Conservation (phyloP, 1,284 basidiomycete genomes). For the Tilletia walkeri region DNA sequence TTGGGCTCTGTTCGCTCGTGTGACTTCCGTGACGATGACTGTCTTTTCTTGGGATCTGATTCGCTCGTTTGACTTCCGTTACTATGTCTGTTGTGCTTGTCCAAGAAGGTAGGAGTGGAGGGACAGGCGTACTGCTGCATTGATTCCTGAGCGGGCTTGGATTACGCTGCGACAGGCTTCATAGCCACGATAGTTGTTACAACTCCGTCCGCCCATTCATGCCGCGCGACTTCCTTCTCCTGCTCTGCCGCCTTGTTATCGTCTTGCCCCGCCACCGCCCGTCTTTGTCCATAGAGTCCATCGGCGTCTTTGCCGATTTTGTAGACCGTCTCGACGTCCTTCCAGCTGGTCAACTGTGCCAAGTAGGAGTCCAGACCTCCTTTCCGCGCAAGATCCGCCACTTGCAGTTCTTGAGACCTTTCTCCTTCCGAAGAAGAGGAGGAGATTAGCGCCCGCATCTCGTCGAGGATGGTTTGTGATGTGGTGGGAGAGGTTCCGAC, state of each 20-base stretch:
- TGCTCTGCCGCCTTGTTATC: slow-evolving; percentile 6
- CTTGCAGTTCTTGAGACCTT: slow-evolving; percentile 9
- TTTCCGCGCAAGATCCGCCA: neutral
- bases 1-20: too few relatives aligned
- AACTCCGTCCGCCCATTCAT: slow-evolving; percentile 15
- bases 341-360: slow-evolving; percentile 31
- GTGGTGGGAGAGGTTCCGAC: neutral
- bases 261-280: neutral
- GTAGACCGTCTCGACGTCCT: slow-evolving; percentile 38
- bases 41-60: too few relatives aligned
- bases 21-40: too few relatives aligned
- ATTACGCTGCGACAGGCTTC: slow-evolving; percentile 12
- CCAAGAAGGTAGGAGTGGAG: too few relatives aligned
- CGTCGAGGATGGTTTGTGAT: neutral
- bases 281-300: neutral
- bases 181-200: slow-evolving; percentile 35
- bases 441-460: slow-evolving; percentile 27
- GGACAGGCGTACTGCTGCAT: too few relatives aligned
- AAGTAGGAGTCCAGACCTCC: neutral
- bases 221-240: slow-evolving; percentile 20
- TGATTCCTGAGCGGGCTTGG: too few relatives aligned
- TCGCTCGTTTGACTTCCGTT: too few relatives aligned
- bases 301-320: slow-evolving; percentile 30
- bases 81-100: too few relatives aligned
- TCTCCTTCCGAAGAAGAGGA: slow-evolving; percentile 28